These are phyloP conservation scores for Fusarium incarnatum DNA, from an alignment of 2,329 filamentous ascomycete species.

Conservation along the genomic window DNA sequence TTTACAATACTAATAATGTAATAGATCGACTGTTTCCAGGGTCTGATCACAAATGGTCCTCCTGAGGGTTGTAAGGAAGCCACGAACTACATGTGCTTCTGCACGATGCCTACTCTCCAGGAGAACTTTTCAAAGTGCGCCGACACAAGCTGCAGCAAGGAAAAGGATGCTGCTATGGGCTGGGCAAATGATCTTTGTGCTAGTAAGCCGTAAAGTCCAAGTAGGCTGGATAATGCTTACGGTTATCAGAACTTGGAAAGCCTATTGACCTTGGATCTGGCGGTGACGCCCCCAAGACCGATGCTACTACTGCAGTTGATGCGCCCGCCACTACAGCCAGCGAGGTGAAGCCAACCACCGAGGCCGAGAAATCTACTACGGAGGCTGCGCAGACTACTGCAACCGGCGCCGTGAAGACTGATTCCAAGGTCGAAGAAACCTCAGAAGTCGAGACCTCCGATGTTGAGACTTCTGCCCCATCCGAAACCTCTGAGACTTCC, in stretches of 20 bases:
- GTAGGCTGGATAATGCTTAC: not conserved
- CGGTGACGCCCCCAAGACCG: conserved; percentile 5
- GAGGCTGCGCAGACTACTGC: not conserved
- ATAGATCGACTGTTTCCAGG: conserved; percentile 47
- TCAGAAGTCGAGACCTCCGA: not conserved
- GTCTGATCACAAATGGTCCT: conserved; percentile 46
- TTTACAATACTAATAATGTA: not conserved
- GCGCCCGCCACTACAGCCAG: not conserved
- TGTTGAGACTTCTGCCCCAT: not conserved
- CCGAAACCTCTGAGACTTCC: not conserved
- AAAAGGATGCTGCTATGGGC: conserved; percentile 24
- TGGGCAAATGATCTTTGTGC: conserved; percentile 52
- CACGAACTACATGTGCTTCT: conserved; percentile 51
- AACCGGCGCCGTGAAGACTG: not conserved
- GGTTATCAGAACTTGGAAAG: conserved; percentile 15
- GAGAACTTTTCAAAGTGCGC: conserved; percentile 43
- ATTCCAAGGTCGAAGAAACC: not conserved
- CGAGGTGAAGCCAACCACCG: conserved; percentile 2
- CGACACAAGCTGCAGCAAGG: conserved; percentile 17
- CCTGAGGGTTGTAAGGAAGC: conserved; percentile 46
- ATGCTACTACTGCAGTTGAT: not conserved
- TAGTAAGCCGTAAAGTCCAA: not conserved
- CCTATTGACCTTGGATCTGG: conserved; percentile 23
- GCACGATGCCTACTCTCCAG: conserved; percentile 42
- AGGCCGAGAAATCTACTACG: not conserved